phyloP scores from a whole-genome alignment of 2,329 filamentous ascomycete genomes.

The Phoma sp. region DNA sequence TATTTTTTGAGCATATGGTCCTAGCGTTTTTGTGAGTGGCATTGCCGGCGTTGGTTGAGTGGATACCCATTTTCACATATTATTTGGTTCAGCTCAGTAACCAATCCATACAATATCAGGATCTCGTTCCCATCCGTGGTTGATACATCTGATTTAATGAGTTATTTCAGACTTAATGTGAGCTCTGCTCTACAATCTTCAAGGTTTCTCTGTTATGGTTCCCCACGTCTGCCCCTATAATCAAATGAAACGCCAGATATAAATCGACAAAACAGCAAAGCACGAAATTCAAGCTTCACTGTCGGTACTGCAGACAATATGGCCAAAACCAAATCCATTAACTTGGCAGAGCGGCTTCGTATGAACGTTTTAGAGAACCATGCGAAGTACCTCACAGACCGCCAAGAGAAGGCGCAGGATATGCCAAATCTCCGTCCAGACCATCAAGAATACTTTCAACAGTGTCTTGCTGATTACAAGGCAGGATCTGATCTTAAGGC shows the following conservation, averaged over 20 bases:
- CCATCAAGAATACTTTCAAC: not conserved
- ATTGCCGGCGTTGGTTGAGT: slow-evolving; percentile 21
- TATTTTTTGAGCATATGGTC: not conserved
- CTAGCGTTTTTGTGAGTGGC: slow-evolving; percentile 12
- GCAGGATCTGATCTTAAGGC: not conserved
- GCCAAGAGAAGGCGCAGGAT: not conserved
- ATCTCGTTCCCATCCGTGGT: not conserved
- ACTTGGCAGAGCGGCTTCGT: not conserved
- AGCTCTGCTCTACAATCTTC: not conserved
- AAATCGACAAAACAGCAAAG: not conserved
- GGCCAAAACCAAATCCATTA: no score
- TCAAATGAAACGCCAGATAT: no score
- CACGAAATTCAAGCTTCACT: not conserved
- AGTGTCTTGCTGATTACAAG: no score
- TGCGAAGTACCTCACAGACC: not conserved
- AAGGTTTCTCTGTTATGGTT: no score
- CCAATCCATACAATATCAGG: not conserved
- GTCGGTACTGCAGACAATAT: not conserved
- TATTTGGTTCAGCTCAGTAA: not conserved
- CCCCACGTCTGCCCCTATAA: no score
- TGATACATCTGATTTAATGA: not conserved
- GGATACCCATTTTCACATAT: slow-evolving; percentile 26
- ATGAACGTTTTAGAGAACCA: not conserved
- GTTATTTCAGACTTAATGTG: no score
- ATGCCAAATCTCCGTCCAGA: not conserved